Evolutionary conservation across 257 asterid species (phyloP).

Genomic region (Thymus mandschuricus): DNA sequence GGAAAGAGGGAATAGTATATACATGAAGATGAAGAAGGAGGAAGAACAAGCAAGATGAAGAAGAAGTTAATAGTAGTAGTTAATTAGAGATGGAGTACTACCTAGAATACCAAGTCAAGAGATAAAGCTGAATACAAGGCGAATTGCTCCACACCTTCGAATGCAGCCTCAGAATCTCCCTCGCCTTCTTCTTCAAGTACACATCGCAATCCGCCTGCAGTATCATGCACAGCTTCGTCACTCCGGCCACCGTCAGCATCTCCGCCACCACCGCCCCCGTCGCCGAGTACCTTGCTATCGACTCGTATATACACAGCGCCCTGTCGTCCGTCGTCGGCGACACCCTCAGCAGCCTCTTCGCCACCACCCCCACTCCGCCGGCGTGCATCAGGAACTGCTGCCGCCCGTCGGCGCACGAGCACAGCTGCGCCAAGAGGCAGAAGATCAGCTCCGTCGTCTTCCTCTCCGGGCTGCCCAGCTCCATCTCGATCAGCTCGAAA

Average conservation of each 20-base stretch:
- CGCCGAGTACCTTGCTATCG: constrained; percentile 58
- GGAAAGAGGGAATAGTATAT: too few relatives aligned
- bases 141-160: constrained; percentile 70
- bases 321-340: constrained; percentile 66
- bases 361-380: constrained; percentile 62
- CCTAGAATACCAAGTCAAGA: constrained; percentile 57
- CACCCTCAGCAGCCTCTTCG: constrained; percentile 67
- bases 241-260: constrained; percentile 87
- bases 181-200: constrained; percentile 69
- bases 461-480: constrained; percentile 45
- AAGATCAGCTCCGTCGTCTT: constrained; percentile 58
- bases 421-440: constrained; percentile 57
- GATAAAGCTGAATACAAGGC: constrained; percentile 85
- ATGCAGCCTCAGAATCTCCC: constrained; percentile 77
- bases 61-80: too few relatives aligned
- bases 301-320: constrained; percentile 56
- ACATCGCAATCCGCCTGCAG: constrained; percentile 74
- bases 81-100: constrained; percentile 6
- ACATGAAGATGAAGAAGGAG: too few relatives aligned
- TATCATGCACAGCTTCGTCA: constrained; percentile 84
- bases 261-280: constrained; percentile 66
- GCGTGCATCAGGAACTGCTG: constrained; percentile 69
- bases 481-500: constrained; percentile 60
- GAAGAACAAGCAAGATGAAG: not conserved
- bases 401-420: constrained; percentile 85